Evolutionary conservation across 495 filamentous ascomycete species (phyloP).

Genomic region (Evernia prunastri): DNA sequence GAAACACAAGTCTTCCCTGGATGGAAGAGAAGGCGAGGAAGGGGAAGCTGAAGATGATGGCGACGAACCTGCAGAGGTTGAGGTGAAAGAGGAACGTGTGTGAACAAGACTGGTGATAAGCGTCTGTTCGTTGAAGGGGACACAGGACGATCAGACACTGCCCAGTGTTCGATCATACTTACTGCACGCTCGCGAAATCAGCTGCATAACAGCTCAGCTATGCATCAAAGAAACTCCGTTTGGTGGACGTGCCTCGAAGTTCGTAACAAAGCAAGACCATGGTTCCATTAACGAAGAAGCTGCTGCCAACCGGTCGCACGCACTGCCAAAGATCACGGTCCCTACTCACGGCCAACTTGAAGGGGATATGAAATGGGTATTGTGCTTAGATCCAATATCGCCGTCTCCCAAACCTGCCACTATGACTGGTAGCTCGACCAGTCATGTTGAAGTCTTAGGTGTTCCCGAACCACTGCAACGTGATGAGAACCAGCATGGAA

Average conservation of each 20-base stretch:
- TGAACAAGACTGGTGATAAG: background rate
- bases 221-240: background rate
- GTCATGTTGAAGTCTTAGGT: background rate
- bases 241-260: background rate
- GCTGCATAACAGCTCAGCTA: background rate
- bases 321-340: background rate
- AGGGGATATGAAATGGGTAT: background rate
- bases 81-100: conserved; percentile 18
- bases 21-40: conserved; percentile 40
- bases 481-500: background rate
- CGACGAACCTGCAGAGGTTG: conserved; percentile 40
- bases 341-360: background rate
- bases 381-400: background rate
- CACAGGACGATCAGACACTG: background rate
- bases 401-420: background rate
- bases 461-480: background rate
- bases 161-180: background rate
- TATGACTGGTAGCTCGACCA: background rate
- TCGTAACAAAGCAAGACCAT: background rate
- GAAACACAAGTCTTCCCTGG: conserved; percentile 54
- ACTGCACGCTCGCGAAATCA: background rate
- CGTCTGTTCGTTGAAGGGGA: background rate
- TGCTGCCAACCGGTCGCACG: background rate
- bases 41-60: conserved; percentile 43
- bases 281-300: background rate